Evolutionary conservation across 495 filamentous ascomycete genomes (phyloP).

Genomic region (Aspergillus sclerotiicarbonarius): DNA sequence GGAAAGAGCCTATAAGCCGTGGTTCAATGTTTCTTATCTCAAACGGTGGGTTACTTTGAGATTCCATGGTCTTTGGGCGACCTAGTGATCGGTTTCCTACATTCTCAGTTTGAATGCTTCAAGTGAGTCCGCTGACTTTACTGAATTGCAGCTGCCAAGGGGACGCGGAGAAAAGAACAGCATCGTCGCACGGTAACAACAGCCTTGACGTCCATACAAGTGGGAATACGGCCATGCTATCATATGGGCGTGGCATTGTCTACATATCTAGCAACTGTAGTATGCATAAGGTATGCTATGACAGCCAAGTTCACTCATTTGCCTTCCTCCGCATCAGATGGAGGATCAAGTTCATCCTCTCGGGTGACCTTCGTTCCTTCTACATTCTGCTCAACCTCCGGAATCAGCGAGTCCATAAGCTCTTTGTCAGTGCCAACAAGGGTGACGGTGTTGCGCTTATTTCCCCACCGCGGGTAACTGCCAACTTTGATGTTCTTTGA

Average conservation of each 20-base stretch:
- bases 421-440: constrained; percentile 72
- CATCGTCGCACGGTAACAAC: background rate
- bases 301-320: constrained; percentile 6
- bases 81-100: too few relatives aligned
- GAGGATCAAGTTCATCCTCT: constrained; percentile 60
- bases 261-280: background rate
- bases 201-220: background rate
- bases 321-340: constrained; percentile 28
- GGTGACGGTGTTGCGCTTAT: constrained; percentile 84
- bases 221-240: background rate
- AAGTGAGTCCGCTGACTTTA: too few relatives aligned
- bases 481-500: constrained; percentile 86
- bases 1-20: background rate
- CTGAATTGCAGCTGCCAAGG: too few relatives aligned
- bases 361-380: constrained; percentile 52
- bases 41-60: too few relatives aligned
- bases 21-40: too few relatives aligned
- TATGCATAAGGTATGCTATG: background rate
- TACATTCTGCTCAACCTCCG: constrained; percentile 61
- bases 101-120: too few relatives aligned
- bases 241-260: background rate
- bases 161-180: background rate
- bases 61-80: too few relatives aligned
- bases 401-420: constrained; percentile 58
- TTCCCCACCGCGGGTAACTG: constrained; percentile 91